Conservation (phyloP, 1,284 basidiomycete species). For the Ceratobasidium sp. region DNA sequence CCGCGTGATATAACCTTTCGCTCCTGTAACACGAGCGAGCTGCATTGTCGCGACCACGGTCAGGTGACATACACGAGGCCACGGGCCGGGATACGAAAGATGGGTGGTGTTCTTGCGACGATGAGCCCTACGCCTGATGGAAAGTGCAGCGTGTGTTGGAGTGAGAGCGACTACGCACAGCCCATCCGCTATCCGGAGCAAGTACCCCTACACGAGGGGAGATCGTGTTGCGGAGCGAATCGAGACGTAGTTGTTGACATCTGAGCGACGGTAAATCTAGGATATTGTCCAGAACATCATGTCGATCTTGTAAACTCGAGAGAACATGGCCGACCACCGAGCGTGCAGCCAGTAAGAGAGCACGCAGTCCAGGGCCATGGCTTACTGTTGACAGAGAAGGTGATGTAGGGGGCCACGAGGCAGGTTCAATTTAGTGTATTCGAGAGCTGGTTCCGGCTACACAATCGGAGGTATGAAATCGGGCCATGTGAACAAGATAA, state of each 20-base stretch:
- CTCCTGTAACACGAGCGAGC: background rate
- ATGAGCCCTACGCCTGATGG: background rate
- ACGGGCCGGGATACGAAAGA: background rate
- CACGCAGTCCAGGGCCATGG: background rate
- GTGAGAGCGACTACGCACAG: constrained; percentile 1
- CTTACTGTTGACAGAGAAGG: constrained; percentile 12
- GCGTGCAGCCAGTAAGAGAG: background rate
- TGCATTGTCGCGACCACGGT: constrained; percentile 4
- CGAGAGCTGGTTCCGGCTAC: constrained; percentile 1
- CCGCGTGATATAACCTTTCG: background rate
- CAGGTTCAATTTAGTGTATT: constrained; percentile 9
- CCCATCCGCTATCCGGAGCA: constrained; percentile 11
- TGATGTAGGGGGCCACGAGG: constrained; percentile 35
- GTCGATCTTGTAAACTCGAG: constrained; percentile 8
- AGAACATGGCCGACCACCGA: background rate
- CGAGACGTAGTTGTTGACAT: background rate
- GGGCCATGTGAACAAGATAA: background rate
- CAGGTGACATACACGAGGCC: constrained; percentile 14
- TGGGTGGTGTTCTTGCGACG: constrained; percentile 26
- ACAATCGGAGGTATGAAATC: background rate
- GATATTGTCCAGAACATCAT: constrained; percentile 25
- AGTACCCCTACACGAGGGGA: constrained; percentile 3
- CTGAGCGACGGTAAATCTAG: constrained; percentile 1
- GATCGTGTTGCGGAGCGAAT: background rate
- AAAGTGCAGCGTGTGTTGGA: constrained; percentile 30